Evolutionary conservation across 345 rosid genomes (phyloP).

Genomic region (Reutealis trisperma): DNA sequence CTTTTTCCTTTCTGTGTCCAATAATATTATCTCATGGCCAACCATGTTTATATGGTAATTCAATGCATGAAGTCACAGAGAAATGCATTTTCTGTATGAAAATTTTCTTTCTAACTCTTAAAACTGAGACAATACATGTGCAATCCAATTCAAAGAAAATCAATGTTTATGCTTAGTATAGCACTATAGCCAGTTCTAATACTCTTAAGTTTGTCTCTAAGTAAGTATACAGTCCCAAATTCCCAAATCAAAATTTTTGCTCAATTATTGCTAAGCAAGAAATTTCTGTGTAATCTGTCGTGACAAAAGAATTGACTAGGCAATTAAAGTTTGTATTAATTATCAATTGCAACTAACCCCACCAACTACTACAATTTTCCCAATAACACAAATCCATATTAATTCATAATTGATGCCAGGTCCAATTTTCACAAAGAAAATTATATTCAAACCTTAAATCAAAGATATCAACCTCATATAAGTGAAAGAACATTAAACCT

Average conservation of each 20-base stretch:
- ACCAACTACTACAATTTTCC: too few relatives aligned
- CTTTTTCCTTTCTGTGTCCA: background rate
- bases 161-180: too few relatives aligned
- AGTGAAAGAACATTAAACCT: background rate
- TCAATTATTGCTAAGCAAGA: background rate
- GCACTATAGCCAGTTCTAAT: slow-evolving; percentile 16
- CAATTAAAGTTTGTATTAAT: slow-evolving; percentile 3
- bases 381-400: too few relatives aligned
- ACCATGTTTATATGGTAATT: background rate
- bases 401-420: background rate
- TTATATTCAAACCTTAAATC: background rate
- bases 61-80: background rate
- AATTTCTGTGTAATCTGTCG: background rate
- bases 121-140: slow-evolving; percentile 22
- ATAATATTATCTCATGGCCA: background rate
- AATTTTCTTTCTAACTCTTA: background rate
- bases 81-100: background rate
- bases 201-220: background rate
- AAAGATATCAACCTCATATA: background rate
- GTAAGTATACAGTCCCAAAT: too few relatives aligned
- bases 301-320: slow-evolving; percentile 11
- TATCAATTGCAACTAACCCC: slow-evolving; percentile 13
- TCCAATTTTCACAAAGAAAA: background rate
- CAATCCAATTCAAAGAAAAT: too few relatives aligned
- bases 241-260: too few relatives aligned